Conservation (phyloP, 2,329 filamentous ascomycete genomes). For the Fusarium udum region DNA sequence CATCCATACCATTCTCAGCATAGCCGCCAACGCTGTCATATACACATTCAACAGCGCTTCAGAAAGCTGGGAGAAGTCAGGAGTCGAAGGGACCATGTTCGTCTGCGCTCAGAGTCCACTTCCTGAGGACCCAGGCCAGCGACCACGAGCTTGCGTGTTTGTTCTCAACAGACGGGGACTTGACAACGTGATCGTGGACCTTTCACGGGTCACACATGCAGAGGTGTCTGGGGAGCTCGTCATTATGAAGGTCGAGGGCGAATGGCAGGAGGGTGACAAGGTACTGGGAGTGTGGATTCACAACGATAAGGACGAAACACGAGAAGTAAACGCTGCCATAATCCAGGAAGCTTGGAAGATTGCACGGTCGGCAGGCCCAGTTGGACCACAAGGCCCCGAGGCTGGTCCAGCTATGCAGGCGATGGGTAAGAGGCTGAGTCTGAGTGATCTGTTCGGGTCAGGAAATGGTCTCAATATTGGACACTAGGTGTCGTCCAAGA, state of each 20-base stretch:
- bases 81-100: constrained; percentile 88
- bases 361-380: constrained; percentile 45
- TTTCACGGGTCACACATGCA: constrained; percentile 69
- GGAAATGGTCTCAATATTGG: constrained; percentile 38
- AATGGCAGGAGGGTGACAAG: constrained; percentile 49
- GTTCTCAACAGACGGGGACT: constrained; percentile 77
- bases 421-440: constrained; percentile 55
- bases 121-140: constrained; percentile 46
- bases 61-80: constrained; percentile 83
- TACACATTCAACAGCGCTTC: constrained; percentile 78
- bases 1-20: constrained; percentile 77
- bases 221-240: constrained; percentile 69
- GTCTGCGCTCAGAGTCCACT: constrained; percentile 73
- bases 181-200: constrained; percentile 74
- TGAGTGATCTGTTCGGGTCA: constrained; percentile 57
- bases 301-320: constrained; percentile 57
- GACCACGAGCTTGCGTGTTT: constrained; percentile 67
- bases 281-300: constrained; percentile 67
- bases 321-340: constrained; percentile 52
- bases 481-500: constrained; percentile 27
- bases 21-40: constrained; percentile 86
- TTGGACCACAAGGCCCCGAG: constrained; percentile 45
- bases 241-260: constrained; percentile 55
- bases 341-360: constrained; percentile 57
- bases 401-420: constrained; percentile 56